phyloP scores from a whole-genome alignment of 2,329 filamentous ascomycete genomes.

The Fusarium sp. region DNA sequence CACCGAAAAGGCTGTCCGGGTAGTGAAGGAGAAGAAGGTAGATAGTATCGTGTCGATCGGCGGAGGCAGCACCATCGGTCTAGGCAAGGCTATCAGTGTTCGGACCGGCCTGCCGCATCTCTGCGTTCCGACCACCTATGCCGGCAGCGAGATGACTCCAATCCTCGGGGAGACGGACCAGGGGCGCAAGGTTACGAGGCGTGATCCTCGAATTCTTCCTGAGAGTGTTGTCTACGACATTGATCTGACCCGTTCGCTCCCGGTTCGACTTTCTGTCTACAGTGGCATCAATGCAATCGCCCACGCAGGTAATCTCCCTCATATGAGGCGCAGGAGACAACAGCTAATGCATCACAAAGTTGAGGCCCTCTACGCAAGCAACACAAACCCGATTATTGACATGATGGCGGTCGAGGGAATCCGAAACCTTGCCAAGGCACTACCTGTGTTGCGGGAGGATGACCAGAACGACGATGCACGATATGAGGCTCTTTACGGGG shows the following conservation, averaged over 20 bases:
- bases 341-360: slow-evolving; percentile 40
- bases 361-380: slow-evolving; percentile 72
- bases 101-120: slow-evolving; percentile 65
- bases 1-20: slow-evolving; percentile 10
- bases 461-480: neutral
- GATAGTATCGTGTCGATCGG: slow-evolving; percentile 9
- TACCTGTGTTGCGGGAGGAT: neutral
- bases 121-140: slow-evolving; percentile 68
- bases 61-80: slow-evolving; percentile 57
- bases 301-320: slow-evolving; percentile 54
- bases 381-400: slow-evolving; percentile 71
- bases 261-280: slow-evolving; percentile 62
- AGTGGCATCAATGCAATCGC: slow-evolving; percentile 76
- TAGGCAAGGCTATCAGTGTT: slow-evolving; percentile 70
- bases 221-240: slow-evolving; percentile 74
- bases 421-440: slow-evolving; percentile 50
- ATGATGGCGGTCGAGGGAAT: slow-evolving; percentile 66
- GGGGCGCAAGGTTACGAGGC: slow-evolving; percentile 68
- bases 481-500: slow-evolving; percentile 67
- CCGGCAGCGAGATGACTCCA: slow-evolving; percentile 73
- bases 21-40: slow-evolving; percentile 1
- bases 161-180: slow-evolving; percentile 72
- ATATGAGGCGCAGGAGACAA: no score
- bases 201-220: slow-evolving; percentile 69
- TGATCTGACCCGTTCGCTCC: slow-evolving; percentile 70